Evolutionary conservation across 768 basidiomycete species (phyloP), one percentile per base, ranked within the genome.

Genomic region (Imleria badia): DNA sequence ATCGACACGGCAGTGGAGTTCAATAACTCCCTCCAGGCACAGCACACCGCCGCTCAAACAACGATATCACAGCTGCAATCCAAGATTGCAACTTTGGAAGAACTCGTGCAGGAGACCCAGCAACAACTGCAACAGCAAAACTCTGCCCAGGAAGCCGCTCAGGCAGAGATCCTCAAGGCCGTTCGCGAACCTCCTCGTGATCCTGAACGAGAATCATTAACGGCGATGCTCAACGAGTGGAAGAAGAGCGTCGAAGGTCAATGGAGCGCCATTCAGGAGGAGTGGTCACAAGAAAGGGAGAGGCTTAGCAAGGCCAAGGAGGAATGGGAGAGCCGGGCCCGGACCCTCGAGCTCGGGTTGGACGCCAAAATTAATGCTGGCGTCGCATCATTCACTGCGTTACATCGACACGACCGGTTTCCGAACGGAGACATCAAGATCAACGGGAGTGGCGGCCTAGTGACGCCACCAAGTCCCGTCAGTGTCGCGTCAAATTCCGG

Each of bases 201-300:
- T 15, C 51, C 72, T 35, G 78, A 82, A 51, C 75, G 72, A 13
- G 81, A 82, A 33, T 77, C 78, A 0, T 67, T 86, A 38, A 81
- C 77, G 13, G 72, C 75, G 20, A 77, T 86, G 67, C 73, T 88
- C 30, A 72, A 75, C 19, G 83, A 86, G 39, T 94, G 91, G 90
- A 88, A 87, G 68, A 84, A 82, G 63, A 76, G 74, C 12, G 83
- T 94, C 22, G 92, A 94, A 61, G 87, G 85, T 10, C 82, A 86
- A 46, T 94, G 91, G 91, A 80, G 75, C 34, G 74, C 71, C 29
- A 85, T 94, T 31, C 83, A 86, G 61, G 86, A 91, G 60, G 88
- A 89, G 51, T 97, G 93, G 93, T 79, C 78, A 2, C 76, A 81
- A 35, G 94, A 97, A 70, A 78, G 93, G 5, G 87, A 87, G 56